Evolutionary conservation across 441 rosid species (phyloP).

Genomic region (Pelargonium myrrhifolium): DNA sequence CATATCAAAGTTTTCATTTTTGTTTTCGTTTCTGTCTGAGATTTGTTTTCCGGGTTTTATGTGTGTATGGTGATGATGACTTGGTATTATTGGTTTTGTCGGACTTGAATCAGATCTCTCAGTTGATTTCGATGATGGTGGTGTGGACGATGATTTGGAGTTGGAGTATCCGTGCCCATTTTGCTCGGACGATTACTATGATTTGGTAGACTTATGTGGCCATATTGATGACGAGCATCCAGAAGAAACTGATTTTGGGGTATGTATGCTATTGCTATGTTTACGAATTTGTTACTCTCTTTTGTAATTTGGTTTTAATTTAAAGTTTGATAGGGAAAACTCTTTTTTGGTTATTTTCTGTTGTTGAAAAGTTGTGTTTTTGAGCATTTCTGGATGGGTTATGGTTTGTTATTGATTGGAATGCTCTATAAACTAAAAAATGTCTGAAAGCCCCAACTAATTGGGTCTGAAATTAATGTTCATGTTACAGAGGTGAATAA

Average conservation of each 20-base stretch:
- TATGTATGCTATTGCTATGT: constrained; percentile 15
- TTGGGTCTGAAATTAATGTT: background rate
- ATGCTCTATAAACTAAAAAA: background rate
- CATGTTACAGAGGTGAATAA: background rate
- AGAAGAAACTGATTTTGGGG: constrained; percentile 44
- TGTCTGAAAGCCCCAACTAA: background rate
- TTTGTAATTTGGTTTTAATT: background rate
- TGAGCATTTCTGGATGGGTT: constrained; percentile 3
- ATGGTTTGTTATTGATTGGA: constrained; percentile 9
- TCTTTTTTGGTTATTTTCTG: background rate
- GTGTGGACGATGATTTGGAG: constrained; percentile 41
- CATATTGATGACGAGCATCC: constrained; percentile 58
- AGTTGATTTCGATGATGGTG: constrained; percentile 45
- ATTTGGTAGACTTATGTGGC: constrained; percentile 47
- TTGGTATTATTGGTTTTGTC: background rate
- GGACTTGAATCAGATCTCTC: constrained; percentile 34
- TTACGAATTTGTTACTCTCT: background rate
- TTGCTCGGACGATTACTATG: constrained; percentile 48
- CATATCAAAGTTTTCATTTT: constrained; percentile 32
- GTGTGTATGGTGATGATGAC: constrained; percentile 4
- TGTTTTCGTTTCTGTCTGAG: background rate
- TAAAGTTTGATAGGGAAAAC: background rate
- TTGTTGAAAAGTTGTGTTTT: background rate
- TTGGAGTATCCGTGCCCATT: constrained; percentile 50
- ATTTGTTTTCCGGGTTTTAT: background rate